Base-by-base conservation (phyloP, 75 land plant genomes). In the Gnetum montanum region DNA sequence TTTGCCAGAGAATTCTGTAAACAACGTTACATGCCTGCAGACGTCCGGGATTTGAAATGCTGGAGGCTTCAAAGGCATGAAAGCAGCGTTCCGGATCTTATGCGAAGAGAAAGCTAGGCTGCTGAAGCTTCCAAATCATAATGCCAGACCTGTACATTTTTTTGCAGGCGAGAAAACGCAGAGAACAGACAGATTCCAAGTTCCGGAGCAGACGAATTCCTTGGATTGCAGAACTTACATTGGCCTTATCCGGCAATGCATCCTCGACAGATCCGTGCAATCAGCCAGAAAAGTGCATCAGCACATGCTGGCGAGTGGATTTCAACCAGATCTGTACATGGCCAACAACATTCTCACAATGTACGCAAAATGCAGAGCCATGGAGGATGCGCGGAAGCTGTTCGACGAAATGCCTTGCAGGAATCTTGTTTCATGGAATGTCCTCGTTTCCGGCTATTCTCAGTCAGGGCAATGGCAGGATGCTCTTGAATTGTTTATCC, bases 351-450 rank as follows among this genome's bases (percentile, higher is more conserved):
- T 76, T 31, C 58, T 76, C 16, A 75, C 71, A 63, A 77, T 77
- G 76, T 72, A 67, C 45, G 52, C 51, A 22, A 77, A 67, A 37
- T 76, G 71, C 49, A 63, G 46, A 6, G 15, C 29, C 13, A 53
- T 61, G 8, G 4, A 13, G 6, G 66, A 73, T 31, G 79, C 76
- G 29, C 49, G 57, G 46, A 49, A 36, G 31, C 62, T 73, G 41
- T 68, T 77, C 22, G 40, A 28, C 10, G 57, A 29, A 28, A 72
- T 77, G 61, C 38, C 61, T 20, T 38, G 51, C 11, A 54, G 58
- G 28, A 72, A 77, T 61, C 34, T 66, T 31, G 72, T 69, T 30
- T 68, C 72, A 4, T 77, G 76, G 81, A 73, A 64, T 61, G 60
- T 70, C 4, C 19, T 69, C 1, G 23, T 73, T 1, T 60, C 72